phyloP scores from a whole-genome alignment of 192 early-diverging fungal genomes.

The Linnemannia zychae region DNA sequence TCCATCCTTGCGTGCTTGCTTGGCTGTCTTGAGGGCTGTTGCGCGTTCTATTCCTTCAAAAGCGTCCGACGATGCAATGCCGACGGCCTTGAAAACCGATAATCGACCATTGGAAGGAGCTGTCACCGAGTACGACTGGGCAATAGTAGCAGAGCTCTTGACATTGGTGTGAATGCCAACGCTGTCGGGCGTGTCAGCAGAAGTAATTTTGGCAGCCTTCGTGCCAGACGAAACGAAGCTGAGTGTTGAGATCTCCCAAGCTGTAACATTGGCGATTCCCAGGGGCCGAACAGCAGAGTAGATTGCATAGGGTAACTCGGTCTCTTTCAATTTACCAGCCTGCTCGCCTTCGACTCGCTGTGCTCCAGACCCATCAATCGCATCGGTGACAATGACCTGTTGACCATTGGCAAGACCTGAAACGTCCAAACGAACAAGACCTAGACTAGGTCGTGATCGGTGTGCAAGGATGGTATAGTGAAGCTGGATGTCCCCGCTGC shows the following conservation, averaged over 20 bases:
- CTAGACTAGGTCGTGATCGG: constrained; percentile 49
- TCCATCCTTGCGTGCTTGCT: constrained; percentile 30
- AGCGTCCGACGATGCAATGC: constrained; percentile 55
- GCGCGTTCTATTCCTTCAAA: constrained; percentile 27
- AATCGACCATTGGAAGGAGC: constrained; percentile 9
- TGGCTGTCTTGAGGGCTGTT: constrained; percentile 36
- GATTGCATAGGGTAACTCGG: constrained; percentile 37
- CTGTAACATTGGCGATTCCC: constrained; percentile 45
- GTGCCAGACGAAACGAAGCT: constrained; percentile 3
- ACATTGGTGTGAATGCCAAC: constrained; percentile 32
- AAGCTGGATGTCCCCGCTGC: constrained; percentile 13
- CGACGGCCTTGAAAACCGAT: constrained; percentile 42
- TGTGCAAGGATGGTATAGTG: constrained; percentile 49
- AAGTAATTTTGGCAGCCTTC: not conserved
- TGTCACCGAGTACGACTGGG: constrained; percentile 39
- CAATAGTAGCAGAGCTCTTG: constrained; percentile 21
- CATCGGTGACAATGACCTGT: constrained; percentile 51
- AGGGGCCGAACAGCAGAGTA: constrained; percentile 38
- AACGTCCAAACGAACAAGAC: constrained; percentile 49
- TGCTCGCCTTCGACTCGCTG: constrained; percentile 46
- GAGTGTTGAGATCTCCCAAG: constrained; percentile 52
- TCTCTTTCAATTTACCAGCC: constrained; percentile 26
- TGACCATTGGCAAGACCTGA: constrained; percentile 35
- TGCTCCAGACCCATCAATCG: constrained; percentile 47
- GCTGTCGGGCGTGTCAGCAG: constrained; percentile 33